Evolutionary conservation across 1,284 basidiomycete genomes (phyloP).

Genomic region (Lignosus rhinocerotis): DNA sequence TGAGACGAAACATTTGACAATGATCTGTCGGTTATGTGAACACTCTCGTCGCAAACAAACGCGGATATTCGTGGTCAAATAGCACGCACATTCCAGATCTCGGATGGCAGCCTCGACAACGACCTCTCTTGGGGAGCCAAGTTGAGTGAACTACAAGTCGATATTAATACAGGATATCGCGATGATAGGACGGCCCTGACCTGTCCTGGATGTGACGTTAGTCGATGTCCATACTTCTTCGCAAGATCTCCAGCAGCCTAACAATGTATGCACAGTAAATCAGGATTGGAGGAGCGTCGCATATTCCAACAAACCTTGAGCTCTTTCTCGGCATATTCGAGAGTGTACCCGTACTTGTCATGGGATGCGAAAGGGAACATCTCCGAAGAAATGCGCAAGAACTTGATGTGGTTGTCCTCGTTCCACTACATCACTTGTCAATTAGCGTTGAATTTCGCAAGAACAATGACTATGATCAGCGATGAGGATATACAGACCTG

Average conservation of each 20-base stretch:
- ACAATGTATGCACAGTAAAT: background rate
- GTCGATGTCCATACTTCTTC: slow-evolving; percentile 73
- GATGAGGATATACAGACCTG: slow-evolving; percentile 23
- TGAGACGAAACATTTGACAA: slow-evolving; percentile 81
- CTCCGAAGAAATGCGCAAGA: slow-evolving; percentile 84
- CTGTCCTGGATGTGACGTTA: slow-evolving; percentile 84
- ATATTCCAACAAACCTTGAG: slow-evolving; percentile 35
- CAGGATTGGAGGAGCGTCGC: background rate
- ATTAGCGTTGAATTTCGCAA: background rate
- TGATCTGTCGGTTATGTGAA: slow-evolving; percentile 50
- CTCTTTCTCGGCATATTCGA: slow-evolving; percentile 66
- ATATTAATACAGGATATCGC: background rate
- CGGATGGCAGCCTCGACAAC: slow-evolving; percentile 78
- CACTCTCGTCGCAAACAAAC: background rate
- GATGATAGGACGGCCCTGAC: too few relatives aligned
- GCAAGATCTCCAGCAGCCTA: slow-evolving; percentile 73
- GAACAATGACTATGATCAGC: background rate
- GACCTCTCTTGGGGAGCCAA: slow-evolving; percentile 73
- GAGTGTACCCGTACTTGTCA: slow-evolving; percentile 74
- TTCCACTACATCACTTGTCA: slow-evolving; percentile 62
- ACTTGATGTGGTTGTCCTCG: slow-evolving; percentile 73
- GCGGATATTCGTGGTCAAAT: too few relatives aligned
- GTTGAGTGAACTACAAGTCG: slow-evolving; percentile 67
- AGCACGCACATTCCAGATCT: slow-evolving; percentile 61
- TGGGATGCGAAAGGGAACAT: slow-evolving; percentile 94